phyloP scores from a whole-genome alignment of 2,329 filamentous ascomycete genomes.

The Ophiocordyceps sinensis region DNA sequence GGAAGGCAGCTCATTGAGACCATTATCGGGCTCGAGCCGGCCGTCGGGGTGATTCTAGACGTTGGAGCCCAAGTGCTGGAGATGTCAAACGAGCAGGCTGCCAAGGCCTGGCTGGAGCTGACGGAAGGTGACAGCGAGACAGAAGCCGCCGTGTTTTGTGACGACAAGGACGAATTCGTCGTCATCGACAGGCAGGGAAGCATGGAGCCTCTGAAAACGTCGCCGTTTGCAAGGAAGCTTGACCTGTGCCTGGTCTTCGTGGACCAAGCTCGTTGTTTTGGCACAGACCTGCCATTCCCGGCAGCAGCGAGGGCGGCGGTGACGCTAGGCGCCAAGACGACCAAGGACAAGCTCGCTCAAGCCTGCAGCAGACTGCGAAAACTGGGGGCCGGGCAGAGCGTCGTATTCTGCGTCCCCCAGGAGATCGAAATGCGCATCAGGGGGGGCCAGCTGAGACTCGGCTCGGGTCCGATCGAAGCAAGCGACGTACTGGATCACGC shows the following conservation, averaged over 20 bases:
- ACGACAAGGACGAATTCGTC: slow-evolving; percentile 35
- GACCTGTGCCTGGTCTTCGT: slow-evolving; percentile 50
- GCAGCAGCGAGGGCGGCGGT: slow-evolving; percentile 44
- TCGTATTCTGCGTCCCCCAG: slow-evolving; percentile 41
- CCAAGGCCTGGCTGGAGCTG: slow-evolving; percentile 32
- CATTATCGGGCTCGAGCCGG: slow-evolving; percentile 21
- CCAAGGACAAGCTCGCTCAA: slow-evolving; percentile 56
- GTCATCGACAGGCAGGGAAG: slow-evolving; percentile 33
- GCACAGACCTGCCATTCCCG: slow-evolving; percentile 51
- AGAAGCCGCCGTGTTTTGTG: slow-evolving; percentile 36
- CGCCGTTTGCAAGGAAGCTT: slow-evolving; percentile 40
- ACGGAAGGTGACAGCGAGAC: not conserved
- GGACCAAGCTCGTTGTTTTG: slow-evolving; percentile 55
- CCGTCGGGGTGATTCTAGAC: slow-evolving; percentile 48
- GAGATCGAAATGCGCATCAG: slow-evolving; percentile 43
- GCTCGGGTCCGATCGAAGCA: slow-evolving; percentile 22
- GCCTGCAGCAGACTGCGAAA: slow-evolving; percentile 56
- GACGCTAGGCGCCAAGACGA: slow-evolving; percentile 47
- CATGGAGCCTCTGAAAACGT: slow-evolving; percentile 36
- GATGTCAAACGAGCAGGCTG: slow-evolving; percentile 38
- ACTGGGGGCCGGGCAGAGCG: slow-evolving; percentile 48
- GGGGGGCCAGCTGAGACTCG: not conserved
- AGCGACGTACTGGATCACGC: slow-evolving; percentile 44
- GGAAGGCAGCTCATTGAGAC: slow-evolving; percentile 26
- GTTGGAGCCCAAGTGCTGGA: slow-evolving; percentile 58